Percentiles rank a stretch among this genome's conserved stretches.
These are phyloP conservation scores for Penicillium vulpinum DNA, from an alignment of 2,329 filamentous ascomycete species.

Conservation along the genomic window DNA sequence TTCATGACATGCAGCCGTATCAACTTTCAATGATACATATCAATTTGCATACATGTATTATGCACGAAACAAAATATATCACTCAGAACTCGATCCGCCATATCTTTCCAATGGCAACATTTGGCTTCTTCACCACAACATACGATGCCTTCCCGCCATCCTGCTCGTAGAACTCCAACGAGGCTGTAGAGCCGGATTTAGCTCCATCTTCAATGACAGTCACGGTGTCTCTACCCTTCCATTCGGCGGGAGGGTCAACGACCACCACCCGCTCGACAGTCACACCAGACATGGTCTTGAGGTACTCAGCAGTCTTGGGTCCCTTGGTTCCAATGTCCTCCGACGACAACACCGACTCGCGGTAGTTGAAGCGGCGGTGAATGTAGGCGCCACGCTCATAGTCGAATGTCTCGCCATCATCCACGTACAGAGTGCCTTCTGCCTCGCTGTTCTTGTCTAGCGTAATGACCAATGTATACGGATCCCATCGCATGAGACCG, in stretches of 20 bases:
- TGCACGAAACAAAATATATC: not conserved
- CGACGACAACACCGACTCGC: conserved; percentile 62
- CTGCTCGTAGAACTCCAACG: conserved; percentile 58
- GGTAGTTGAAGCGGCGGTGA: conserved; percentile 74
- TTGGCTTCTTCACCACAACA: conserved; percentile 64
- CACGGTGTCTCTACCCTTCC: conserved; percentile 65
- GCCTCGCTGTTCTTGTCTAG: conserved; percentile 69
- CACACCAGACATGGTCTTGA: conserved; percentile 76
- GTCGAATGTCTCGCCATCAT: conserved; percentile 92
- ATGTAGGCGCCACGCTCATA: conserved; percentile 84
- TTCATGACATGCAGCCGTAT: not conserved
- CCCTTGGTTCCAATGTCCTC: conserved; percentile 64
- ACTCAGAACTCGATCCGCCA: conserved; percentile 62
- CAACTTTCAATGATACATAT: not conserved
- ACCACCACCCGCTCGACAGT: conserved; percentile 80
- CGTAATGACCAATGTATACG: conserved; percentile 84
- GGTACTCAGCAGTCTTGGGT: conserved; percentile 68
- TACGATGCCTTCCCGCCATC: conserved; percentile 59
- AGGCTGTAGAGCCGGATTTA: conserved; percentile 49
- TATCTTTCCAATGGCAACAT: conserved; percentile 60
- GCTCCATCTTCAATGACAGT: conserved; percentile 49
- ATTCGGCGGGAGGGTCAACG: conserved; percentile 72
- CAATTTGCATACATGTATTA: conserved; percentile 12
- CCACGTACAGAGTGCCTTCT: conserved; percentile 80
- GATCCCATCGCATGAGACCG: conserved; percentile 88